Percentiles rank a stretch among this genome's conserved stretches.
Conservation (phyloP, 805 yeast species). For the Candida palmyrensis region DNA sequence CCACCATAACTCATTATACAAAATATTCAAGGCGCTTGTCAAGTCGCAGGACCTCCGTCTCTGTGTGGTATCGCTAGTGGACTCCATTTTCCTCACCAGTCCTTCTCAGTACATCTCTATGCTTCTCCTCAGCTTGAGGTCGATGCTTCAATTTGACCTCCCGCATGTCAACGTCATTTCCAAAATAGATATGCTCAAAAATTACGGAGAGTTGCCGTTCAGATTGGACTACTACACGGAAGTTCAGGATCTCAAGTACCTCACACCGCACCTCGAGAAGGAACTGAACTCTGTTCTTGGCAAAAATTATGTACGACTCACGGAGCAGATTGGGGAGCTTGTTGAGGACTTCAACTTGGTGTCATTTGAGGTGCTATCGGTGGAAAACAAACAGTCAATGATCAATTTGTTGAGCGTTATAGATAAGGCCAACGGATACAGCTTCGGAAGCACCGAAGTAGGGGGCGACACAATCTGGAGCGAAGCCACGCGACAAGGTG, state of each 20-base stretch:
- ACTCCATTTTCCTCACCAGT: slow-evolving; percentile 72
- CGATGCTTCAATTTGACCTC: slow-evolving; percentile 88
- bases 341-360: slow-evolving; percentile 86
- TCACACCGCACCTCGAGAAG: slow-evolving; percentile 62
- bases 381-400: slow-evolving; percentile 92
- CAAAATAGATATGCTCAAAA: slow-evolving; percentile 76
- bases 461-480: slow-evolving; percentile 99
- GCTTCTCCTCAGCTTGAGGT: slow-evolving; percentile 71
- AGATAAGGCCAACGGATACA: slow-evolving; percentile 91
- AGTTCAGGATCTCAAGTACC: slow-evolving; percentile 72
- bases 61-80: slow-evolving; percentile 83
- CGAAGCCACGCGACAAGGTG: slow-evolving; percentile 85
- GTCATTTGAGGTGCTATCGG: slow-evolving; percentile 80
- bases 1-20: slow-evolving; percentile 69
- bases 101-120: slow-evolving; percentile 89
- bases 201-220: slow-evolving; percentile 80
- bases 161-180: slow-evolving; percentile 93
- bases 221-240: slow-evolving; percentile 84
- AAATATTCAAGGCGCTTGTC: slow-evolving; percentile 56
- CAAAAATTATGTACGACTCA: slow-evolving; percentile 57
- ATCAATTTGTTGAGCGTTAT: slow-evolving; percentile 69
- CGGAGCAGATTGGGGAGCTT: slow-evolving; percentile 74
- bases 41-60: slow-evolving; percentile 62
- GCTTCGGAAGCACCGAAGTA: slow-evolving; percentile 86
- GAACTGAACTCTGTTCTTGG: slow-evolving; percentile 69